Evolutionary conservation across 2,329 filamentous ascomycete species (phyloP).

Genomic region (Fusarium longipes): DNA sequence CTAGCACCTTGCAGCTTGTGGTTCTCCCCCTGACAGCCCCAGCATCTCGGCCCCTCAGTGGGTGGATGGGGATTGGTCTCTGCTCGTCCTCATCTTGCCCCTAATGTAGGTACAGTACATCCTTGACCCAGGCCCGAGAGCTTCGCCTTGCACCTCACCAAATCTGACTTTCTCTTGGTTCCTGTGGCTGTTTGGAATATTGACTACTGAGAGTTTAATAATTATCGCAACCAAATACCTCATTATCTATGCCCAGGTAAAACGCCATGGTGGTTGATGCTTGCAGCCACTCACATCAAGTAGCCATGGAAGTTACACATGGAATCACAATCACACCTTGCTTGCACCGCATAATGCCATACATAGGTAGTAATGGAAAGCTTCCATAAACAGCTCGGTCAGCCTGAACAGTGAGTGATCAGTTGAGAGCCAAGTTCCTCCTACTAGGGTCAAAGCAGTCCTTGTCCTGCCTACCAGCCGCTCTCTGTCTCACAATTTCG

Average conservation of each 20-base stretch:
- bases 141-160: not conserved
- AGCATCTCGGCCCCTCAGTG: slow-evolving; percentile 20
- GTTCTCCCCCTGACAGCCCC: slow-evolving; percentile 41
- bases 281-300: not conserved
- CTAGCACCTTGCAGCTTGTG: not conserved
- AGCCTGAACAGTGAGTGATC: slow-evolving; percentile 13
- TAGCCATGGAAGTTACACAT: not conserved
- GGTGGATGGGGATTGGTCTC: slow-evolving; percentile 19
- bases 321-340: slow-evolving; percentile 8
- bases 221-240: not conserved
- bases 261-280: not conserved
- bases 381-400: not conserved
- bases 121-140: slow-evolving; percentile 2
- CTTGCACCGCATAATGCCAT: slow-evolving; percentile 1
- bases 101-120: slow-evolving; percentile 42
- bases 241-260: not conserved
- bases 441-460: slow-evolving; percentile 27
- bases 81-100: slow-evolving; percentile 39
- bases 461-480: slow-evolving; percentile 9
- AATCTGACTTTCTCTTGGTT: slow-evolving; percentile 2
- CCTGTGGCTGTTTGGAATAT: slow-evolving; percentile 3
- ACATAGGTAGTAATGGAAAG: too few relatives aligned
- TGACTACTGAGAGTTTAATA: not conserved
- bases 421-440: slow-evolving; percentile 24
- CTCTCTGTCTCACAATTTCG: slow-evolving; percentile 40